Evolutionary conservation across 257 asterid genomes (phyloP), one percentile per base, ranked within the genome.

Genomic region (Voacanga thouarsii): DNA sequence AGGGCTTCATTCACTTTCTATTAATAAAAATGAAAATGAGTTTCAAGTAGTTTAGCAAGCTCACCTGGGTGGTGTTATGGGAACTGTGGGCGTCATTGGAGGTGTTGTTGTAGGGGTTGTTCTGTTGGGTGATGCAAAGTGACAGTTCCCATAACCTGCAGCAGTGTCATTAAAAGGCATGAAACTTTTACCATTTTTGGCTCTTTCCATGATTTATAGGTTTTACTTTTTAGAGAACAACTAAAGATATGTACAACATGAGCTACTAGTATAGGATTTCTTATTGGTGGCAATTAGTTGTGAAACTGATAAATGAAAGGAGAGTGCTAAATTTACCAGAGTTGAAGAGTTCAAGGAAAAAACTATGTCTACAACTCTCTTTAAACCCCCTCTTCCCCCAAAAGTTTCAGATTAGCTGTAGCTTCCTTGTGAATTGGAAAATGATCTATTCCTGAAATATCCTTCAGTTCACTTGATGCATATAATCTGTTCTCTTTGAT

Each of bases 141-240:
- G 86, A 76, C 99, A 96, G 88, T 74, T 93, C 76, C 99, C 99
- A 51, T 74, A 85, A 86, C 98, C 99, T 96, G 89, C 80, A 86
- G 69, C 79, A 80, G 66, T 65, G 56, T 63, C 45, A 56, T 49
- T 65, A 7, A 68, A 68, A 43, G 5, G 14, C 21, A 28, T 68
- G 28, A 68, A n/a, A 23, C 65, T 68, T 39, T 24, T 33, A 24
- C 45, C 71, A 7, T 37, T 47, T 30, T 64, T 37, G 49, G 24
- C 71, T 33, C 47, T 69, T 56, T 55, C 64, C 71, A 69, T 7
- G 47, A 60, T 70, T 65, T 41, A 33, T 65, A 18, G 19, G 37
- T 51, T 56, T 56, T n/a, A n/a, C n/a, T n/a, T n/a, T n/a, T n/a
- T 43, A 26, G 24, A 73, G 24, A 30, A 7, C 47, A 50, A 72